Percentiles rank a stretch among this genome's conserved stretches.
These are phyloP conservation scores for Purshia tridentata DNA, from an alignment of 306 rosid genomes.

Conservation along the genomic window DNA sequence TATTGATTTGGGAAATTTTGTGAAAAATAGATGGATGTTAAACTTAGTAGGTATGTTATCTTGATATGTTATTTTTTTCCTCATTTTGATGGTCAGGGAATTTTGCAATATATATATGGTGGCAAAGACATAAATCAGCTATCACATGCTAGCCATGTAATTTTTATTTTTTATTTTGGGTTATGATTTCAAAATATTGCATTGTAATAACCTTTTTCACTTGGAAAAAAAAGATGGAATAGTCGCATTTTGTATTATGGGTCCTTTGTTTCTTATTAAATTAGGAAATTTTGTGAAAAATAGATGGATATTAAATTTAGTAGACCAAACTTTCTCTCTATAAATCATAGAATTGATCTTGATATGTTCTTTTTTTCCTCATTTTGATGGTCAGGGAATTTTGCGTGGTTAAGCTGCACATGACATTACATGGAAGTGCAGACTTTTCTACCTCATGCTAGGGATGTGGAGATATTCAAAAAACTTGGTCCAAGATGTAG, in stretches of 20 bases:
- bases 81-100: conserved; percentile 56
- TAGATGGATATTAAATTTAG: too few species aligned
- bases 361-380: background rate
- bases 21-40: too few species aligned
- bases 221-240: too few species aligned
- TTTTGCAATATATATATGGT: too few species aligned
- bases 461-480: conserved; percentile 44
- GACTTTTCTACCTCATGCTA: conserved; percentile 48
- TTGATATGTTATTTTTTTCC: conserved; percentile 5
- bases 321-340: background rate
- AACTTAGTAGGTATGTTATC: background rate
- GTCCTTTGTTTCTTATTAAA: too few species aligned
- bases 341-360: conserved; percentile 5
- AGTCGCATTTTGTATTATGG: too few species aligned
- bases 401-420: conserved; percentile 43
- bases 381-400: conserved; percentile 57
- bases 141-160: conserved; percentile 49
- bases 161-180: too few species aligned
- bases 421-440: conserved; percentile 42
- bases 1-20: too few species aligned
- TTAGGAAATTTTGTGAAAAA: too few species aligned
- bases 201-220: too few species aligned
- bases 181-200: too few species aligned
- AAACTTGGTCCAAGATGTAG: conserved; percentile 35
- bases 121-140: conserved; percentile 49